Percentiles rank a stretch among this genome's conserved stretches.
Evolutionary conservation across 148 eudicot species (phyloP).

Genomic region (Salicornia ramosissima): DNA sequence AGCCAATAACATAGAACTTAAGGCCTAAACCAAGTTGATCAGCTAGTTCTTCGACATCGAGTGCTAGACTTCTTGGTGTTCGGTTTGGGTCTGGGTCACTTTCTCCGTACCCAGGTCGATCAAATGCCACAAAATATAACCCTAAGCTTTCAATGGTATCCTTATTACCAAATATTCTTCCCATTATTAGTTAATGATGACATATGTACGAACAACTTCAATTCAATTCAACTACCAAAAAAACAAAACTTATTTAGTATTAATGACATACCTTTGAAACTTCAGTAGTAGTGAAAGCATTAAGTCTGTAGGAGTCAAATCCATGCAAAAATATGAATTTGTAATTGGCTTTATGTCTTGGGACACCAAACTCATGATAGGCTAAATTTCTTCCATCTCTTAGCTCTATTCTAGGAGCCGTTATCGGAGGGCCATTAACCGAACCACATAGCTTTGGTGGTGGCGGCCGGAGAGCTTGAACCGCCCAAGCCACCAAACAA

Average conservation of each 20-base stretch:
- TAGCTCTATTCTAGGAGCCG: constrained; percentile 54
- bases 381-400: constrained; percentile 75
- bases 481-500: constrained; percentile 40
- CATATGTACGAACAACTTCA: too few species aligned
- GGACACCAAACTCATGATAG: constrained; percentile 58
- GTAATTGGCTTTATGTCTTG: constrained; percentile 52
- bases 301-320: constrained; percentile 41
- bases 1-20: constrained; percentile 59
- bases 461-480: constrained; percentile 49
- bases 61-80: constrained; percentile 45
- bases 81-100: constrained; percentile 64
- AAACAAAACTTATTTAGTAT: too few species aligned
- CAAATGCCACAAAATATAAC: constrained; percentile 50
- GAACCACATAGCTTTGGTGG: constrained; percentile 64
- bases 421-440: constrained; percentile 51
- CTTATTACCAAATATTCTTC: too few species aligned
- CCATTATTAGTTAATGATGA: too few species aligned
- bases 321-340: constrained; percentile 62
- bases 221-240: too few species aligned
- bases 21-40: constrained; percentile 59
- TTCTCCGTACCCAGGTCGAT: constrained; percentile 75
- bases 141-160: constrained; percentile 37
- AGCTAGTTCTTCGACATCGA: constrained; percentile 67
- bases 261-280: constrained; percentile 45
- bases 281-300: constrained; percentile 38